phyloP scores from a whole-genome alignment of 2,329 filamentous ascomycete species.

The Aspergillus flavus region DNA sequence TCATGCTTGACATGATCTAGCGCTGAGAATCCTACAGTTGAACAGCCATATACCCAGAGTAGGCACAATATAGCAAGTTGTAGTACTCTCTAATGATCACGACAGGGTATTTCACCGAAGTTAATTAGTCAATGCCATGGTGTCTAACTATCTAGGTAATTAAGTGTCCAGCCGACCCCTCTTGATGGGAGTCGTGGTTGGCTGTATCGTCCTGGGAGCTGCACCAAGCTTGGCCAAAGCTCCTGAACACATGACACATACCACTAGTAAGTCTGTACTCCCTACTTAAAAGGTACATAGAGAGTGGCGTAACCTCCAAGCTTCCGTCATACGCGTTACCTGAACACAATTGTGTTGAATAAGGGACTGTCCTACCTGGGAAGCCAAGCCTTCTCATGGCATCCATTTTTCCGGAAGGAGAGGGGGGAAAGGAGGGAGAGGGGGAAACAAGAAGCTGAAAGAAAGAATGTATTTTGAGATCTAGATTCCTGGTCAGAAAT shows the following conservation, averaged over 20 bases:
- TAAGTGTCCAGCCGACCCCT: not conserved
- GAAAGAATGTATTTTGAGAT: slow-evolving; percentile 7
- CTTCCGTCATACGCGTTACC: not conserved
- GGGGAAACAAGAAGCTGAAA: no score
- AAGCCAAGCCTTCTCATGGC: not conserved
- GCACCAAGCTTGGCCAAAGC: not conserved
- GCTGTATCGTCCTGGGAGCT: not conserved
- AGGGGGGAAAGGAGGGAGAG: not conserved
- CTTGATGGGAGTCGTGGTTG: not conserved
- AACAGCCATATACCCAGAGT: not conserved
- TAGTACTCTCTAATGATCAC: not conserved
- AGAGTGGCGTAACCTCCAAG: not conserved
- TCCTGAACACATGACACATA: not conserved
- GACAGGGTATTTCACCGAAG: not conserved
- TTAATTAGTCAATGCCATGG: not conserved
- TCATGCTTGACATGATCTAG: not conserved
- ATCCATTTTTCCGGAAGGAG: not conserved
- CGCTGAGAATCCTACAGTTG: not conserved
- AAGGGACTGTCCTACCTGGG: not conserved
- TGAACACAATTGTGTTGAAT: not conserved
- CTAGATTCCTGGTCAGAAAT: slow-evolving; percentile 19
- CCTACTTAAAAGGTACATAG: not conserved
- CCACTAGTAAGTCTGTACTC: not conserved
- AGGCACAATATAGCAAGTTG: not conserved
- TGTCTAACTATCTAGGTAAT: not conserved